A percentile compares a stretch with the other conserved stretches of the same genome.
Conservation (phyloP, 257 asterid genomes). For the Rauvolfia tetraphylla region DNA sequence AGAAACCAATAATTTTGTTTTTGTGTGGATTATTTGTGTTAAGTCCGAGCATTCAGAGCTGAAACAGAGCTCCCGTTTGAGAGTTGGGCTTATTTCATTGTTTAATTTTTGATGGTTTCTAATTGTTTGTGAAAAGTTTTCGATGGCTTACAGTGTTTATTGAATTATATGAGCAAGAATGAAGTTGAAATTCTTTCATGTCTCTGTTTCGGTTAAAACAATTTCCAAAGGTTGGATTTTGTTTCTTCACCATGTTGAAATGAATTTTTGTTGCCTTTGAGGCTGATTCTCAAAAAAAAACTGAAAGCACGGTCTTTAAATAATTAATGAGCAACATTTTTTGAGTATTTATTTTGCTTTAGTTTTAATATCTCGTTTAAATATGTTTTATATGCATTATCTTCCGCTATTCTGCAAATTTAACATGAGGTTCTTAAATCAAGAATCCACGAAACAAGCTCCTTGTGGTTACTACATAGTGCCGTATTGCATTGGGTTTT, state of each 20-base stretch:
- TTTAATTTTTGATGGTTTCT: background rate
- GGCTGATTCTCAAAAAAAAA: background rate
- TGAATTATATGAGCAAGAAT: too few relatives aligned
- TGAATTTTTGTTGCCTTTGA: background rate
- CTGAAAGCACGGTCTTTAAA: background rate
- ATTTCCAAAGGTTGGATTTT: background rate
- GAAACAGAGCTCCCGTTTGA: background rate
- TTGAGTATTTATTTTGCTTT: background rate
- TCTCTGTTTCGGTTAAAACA: background rate
- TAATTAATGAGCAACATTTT: background rate
- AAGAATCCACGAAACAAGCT: background rate
- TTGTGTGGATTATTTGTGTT: constrained; percentile 1
- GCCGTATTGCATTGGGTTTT: background rate
- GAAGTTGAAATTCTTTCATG: too few relatives aligned
- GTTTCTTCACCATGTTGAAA: background rate
- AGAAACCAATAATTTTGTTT: background rate
- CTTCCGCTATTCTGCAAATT: background rate
- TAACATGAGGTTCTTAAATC: background rate
- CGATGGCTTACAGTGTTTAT: too few relatives aligned
- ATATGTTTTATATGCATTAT: background rate
- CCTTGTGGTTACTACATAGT: background rate
- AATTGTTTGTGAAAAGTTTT: background rate
- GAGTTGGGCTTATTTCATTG: background rate
- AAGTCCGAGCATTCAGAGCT: background rate
- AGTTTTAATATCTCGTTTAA: background rate